These are phyloP conservation scores for Passalora sequoiae DNA, from an alignment of 2,329 filamentous ascomycete genomes.

Conservation along the genomic window DNA sequence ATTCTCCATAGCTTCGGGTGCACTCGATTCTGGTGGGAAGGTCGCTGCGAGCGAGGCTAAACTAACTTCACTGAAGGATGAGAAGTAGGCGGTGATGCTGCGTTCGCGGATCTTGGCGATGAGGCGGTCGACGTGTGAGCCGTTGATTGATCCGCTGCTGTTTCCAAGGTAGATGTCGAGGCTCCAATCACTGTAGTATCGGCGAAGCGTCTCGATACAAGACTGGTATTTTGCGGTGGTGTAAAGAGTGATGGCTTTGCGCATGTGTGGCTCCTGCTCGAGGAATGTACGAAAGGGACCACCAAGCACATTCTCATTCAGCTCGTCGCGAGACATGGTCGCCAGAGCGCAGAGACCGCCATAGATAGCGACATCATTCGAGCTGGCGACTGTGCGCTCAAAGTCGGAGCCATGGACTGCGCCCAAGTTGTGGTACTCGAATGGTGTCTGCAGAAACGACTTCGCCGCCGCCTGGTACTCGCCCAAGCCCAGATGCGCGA, in stretches of 20 bases:
- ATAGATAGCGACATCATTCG: conserved; percentile 88
- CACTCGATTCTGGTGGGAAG: conserved; percentile 51
- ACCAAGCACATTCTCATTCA: conserved; percentile 72
- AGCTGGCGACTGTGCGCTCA: conserved; percentile 67
- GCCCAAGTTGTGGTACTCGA: conserved; percentile 40
- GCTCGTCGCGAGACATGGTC: conserved; percentile 72
- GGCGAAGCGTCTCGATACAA: conserved; percentile 76
- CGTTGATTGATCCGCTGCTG: conserved; percentile 36
- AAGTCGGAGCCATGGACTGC: conserved; percentile 47
- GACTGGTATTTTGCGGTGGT: conserved; percentile 83
- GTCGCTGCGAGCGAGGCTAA: conserved; percentile 70
- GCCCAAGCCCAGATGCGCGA: conserved; percentile 54
- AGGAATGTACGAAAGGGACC: conserved; percentile 83
- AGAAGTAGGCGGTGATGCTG: conserved; percentile 88
- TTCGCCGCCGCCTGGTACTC: conserved; percentile 64
- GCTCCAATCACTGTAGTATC: conserved; percentile 79
- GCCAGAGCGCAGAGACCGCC: conserved; percentile 86
- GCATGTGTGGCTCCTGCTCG: conserved; percentile 88
- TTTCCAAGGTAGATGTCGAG: conserved; percentile 71
- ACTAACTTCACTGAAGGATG: conserved; percentile 83
- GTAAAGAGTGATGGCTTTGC: conserved; percentile 83
- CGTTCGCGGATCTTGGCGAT: conserved; percentile 77
- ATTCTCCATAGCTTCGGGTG: conserved; percentile 54
- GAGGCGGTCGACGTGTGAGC: conserved; percentile 59
- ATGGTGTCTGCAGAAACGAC: conserved; percentile 62